A percentile compares a stretch with the other conserved stretches of the same genome.
Evolutionary conservation across 2,329 filamentous ascomycete genomes (phyloP).

Genomic region (Curvularia sp.): DNA sequence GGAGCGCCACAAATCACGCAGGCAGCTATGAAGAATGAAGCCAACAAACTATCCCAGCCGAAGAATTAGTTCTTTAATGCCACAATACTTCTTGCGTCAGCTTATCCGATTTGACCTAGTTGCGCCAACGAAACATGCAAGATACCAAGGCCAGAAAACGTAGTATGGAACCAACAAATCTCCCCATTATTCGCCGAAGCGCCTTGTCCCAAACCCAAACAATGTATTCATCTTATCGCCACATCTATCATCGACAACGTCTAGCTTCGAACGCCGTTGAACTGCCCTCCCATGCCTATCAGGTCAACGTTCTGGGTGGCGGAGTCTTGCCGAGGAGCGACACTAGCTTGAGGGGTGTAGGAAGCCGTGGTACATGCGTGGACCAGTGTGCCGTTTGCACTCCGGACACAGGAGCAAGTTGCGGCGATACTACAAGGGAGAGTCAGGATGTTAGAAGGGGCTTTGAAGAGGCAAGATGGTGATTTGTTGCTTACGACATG

Average conservation of each 20-base stretch:
- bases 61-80: background rate
- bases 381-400: background rate
- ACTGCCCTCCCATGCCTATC: conserved; percentile 1
- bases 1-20: background rate
- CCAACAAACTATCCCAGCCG: background rate
- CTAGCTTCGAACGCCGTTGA: background rate
- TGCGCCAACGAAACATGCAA: background rate
- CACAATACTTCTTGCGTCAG: background rate
- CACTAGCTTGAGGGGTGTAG: background rate
- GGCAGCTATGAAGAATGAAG: background rate
- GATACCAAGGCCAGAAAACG: background rate
- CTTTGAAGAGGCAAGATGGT: background rate
- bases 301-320: background rate
- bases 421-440: background rate
- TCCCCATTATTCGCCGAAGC: background rate
- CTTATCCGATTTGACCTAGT: background rate
- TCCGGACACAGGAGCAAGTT: background rate
- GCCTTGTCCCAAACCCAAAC: background rate
- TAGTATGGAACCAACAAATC: background rate
- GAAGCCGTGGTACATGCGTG: conserved; percentile 1
- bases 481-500: background rate
- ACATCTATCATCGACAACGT: background rate
- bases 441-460: background rate
- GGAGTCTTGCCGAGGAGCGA: background rate
- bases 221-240: background rate